Conservation (phyloP, 441 rosid genomes). For the Jatropha multifida region DNA sequence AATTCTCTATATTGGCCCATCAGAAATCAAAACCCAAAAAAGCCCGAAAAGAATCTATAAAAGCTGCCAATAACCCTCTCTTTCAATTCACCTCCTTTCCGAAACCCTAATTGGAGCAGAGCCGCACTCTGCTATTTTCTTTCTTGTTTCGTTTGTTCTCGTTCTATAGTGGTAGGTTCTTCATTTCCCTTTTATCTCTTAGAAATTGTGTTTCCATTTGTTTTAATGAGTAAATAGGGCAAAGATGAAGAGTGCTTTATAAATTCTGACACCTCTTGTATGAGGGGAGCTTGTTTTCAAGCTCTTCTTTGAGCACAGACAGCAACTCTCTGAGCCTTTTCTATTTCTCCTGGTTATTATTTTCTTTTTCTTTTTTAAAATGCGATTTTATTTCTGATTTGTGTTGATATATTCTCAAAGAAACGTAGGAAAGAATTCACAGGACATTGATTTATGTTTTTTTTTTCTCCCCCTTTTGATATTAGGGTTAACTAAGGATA, state of each 20-base stretch:
- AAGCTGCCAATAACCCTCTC: neutral
- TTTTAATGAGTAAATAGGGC: constrained; percentile 21
- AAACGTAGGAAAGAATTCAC: no score
- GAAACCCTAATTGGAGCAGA: neutral
- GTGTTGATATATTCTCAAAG: neutral
- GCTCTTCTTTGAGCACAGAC: constrained; percentile 49
- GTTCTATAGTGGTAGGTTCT: neutral
- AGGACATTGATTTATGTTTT: no score
- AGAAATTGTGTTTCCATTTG: neutral
- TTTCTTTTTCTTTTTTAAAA: neutral
- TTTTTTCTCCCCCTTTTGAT: no score
- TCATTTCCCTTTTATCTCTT: neutral
- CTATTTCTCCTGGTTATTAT: no score
- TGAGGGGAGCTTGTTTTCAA: constrained; percentile 37
- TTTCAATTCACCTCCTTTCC: neutral
- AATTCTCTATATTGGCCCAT: neutral
- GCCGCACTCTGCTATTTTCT: neutral
- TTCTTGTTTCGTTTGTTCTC: neutral
- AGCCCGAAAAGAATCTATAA: neutral
- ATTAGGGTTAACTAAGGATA: no score
- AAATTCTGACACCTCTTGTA: constrained; percentile 63
- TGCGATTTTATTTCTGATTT: neutral
- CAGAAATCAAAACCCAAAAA: neutral
- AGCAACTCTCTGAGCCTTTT: constrained; percentile 52
- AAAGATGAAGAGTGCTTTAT: constrained; percentile 42